Conservation (phyloP, 768 basidiomycete genomes). For the Cyathus striatus region DNA sequence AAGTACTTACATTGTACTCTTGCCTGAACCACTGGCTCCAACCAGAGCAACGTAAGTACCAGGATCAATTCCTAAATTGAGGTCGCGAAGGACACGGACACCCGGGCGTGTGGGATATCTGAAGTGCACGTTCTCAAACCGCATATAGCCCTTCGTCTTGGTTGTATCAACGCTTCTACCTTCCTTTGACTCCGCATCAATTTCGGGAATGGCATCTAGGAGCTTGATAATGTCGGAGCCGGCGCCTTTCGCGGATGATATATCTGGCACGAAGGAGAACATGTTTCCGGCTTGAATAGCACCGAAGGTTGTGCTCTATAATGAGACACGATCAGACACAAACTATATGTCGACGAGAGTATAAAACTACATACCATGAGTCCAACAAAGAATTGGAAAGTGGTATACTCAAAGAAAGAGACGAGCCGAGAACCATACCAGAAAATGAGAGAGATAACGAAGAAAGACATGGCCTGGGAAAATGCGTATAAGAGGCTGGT, state of each 20-base stretch:
- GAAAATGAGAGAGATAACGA: constrained; percentile 78
- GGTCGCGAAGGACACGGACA: constrained; percentile 78
- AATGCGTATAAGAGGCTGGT: constrained; percentile 64
- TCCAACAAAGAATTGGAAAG: constrained; percentile 74
- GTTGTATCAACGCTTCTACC: constrained; percentile 47
- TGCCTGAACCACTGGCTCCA: constrained; percentile 77
- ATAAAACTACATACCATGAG: constrained; percentile 55
- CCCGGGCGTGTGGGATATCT: constrained; percentile 85
- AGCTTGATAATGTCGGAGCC: constrained; percentile 72
- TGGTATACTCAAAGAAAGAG: constrained; percentile 44
- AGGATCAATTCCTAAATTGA: constrained; percentile 67
- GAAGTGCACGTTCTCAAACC: constrained; percentile 80
- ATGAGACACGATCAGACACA: background rate
- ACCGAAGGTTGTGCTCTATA: constrained; percentile 37
- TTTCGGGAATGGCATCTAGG: constrained; percentile 69
- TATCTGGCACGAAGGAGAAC: constrained; percentile 83
- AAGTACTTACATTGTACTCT: constrained; percentile 68
- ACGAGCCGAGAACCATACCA: constrained; percentile 71
- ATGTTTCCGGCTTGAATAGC: constrained; percentile 86
- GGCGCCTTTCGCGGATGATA: constrained; percentile 78
- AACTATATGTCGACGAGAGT: background rate
- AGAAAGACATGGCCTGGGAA: constrained; percentile 74
- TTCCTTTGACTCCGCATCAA: constrained; percentile 71
- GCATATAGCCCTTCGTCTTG: constrained; percentile 55
- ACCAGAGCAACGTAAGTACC: constrained; percentile 81